Base-by-base conservation (phyloP, 2,329 filamentous ascomycete species). In the Emergomyces pasteurianus region DNA sequence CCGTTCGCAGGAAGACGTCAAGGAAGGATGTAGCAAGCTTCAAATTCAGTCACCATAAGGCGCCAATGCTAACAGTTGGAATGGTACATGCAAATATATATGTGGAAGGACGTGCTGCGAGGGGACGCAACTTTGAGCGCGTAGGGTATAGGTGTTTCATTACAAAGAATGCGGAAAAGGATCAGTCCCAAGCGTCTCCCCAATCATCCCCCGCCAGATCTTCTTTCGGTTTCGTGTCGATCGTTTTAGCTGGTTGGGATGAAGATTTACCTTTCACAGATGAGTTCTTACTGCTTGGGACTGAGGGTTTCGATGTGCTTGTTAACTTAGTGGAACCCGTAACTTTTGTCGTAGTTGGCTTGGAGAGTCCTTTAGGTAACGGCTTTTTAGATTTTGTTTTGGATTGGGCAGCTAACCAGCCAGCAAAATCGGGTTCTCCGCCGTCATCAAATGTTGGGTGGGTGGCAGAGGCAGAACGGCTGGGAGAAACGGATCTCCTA, bases 351-450 rank as follows among this genome's bases (percentile, higher is more conserved):
- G 72, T 65, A 0, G 74, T 63, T 1, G 82, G 69, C 74, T 95
- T 96, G 1, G 79, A 76, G 31, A 97, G 72, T 0, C 92, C 92
- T 75, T 95, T 99, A 0, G 92, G 92, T 60, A 97, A 71, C 2
- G 86, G 77, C 65, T 89, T 94, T 67, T 81, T 81, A 1, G 74
- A 67, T 77, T 95, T 96, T 64, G 88, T 83, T 64, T 86, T 82
- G 6, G 88, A 85, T 71, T 96, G 90, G 14, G 92, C 91, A 14
- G 90, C 91, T 26, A 97, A 75, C 92, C 94, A 97, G 5, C 91
- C 92, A 5, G 91, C 92, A 74, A 99, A 97, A 73, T 97, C 94
- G 0, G 92, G 92, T 72, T 99, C 92, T 2, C 87, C 86, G 31
- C 88, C 86, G 67, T 96, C 91, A 62, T 92, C 89, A 65, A 88